Percentiles rank a stretch among this genome's conserved stretches.
phyloP scores from a whole-genome alignment of 1,284 basidiomycete species.

The Chalciporus sp. region DNA sequence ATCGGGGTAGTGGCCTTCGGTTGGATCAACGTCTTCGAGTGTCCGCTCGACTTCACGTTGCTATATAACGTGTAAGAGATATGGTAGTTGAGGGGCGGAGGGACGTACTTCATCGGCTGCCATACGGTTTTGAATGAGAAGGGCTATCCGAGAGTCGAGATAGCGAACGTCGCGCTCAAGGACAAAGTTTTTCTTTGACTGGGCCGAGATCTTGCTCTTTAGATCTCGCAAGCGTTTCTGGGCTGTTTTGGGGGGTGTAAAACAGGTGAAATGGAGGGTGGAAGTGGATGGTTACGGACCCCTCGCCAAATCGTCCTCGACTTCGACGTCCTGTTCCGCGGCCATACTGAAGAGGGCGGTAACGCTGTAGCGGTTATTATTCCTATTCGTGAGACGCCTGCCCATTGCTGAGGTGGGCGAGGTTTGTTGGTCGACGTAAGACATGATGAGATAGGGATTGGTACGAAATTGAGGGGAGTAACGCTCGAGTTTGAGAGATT shows the following conservation, averaged over 20 bases:
- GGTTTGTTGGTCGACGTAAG: conserved; percentile 63
- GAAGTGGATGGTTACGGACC: conserved; percentile 53
- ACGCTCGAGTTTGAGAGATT: neutral
- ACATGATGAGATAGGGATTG: conserved; percentile 45
- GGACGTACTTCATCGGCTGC: conserved; percentile 86
- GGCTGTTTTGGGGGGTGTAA: conserved; percentile 49
- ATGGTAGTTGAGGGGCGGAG: neutral
- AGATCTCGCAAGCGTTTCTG: conserved; percentile 95
- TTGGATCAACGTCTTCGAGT: conserved; percentile 91
- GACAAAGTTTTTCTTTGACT: conserved; percentile 99
- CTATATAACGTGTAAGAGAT: conserved; percentile 40
- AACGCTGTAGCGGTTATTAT: conserved; percentile 95
- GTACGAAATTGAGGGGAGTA: neutral
- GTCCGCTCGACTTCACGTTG: conserved; percentile 94
- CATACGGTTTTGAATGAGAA: conserved; percentile 98
- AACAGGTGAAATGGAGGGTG: neutral
- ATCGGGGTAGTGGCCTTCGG: conserved; percentile 88
- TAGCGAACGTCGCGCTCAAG: conserved; percentile 98
- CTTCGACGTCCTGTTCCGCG: conserved; percentile 97
- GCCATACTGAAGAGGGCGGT: conserved; percentile 97
- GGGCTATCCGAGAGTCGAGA: conserved; percentile 95
- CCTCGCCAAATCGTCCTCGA: conserved; percentile 96
- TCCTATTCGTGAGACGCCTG: conserved; percentile 82
- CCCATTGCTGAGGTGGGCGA: conserved; percentile 67
- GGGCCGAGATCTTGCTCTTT: conserved; percentile 96